Evolutionary conservation across 202 grass and related monocot genomes (phyloP), one percentile per base, ranked within the genome.

Genomic region (Panicum virgatum): DNA sequence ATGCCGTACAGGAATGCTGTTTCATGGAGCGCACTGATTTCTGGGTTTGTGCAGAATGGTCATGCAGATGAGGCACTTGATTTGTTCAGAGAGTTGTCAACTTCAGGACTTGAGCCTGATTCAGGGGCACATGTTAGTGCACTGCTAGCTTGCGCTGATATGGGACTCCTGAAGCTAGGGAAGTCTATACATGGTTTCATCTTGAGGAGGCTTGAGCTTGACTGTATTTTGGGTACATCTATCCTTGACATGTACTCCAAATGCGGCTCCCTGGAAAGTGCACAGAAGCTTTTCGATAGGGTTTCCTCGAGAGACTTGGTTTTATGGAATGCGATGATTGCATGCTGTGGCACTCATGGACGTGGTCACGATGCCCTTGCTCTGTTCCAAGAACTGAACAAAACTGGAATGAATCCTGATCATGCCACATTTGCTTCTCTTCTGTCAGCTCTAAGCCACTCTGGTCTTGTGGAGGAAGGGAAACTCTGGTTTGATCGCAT

Each of bases 161-260:
- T 90, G 52, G 88, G 88, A 39, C 47, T 83, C 54, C 27, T 90
- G 69, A 93, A 88, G 80, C 66, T 90, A 50, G 88, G 91, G 37
- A 93, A 80, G 56, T 83, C 88, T 12, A 73, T 93, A 47, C 91
- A 93, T 83, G 57, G 79, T 61, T 93, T 90, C 65, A 83, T 88
- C 42, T 47, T 82, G 46, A 85, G 70, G 82, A 86, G 75, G 56
- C 65, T 90, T 66, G 75, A 86, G 14, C 66, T 88, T n/a, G 70
- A 80, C 38, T 67, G 75, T 57, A 64, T 88, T 69, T 34, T 63
- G 48, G 57, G 44, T 13, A 93, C 91, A 37, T 74, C 88, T 50
- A 69, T 83, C 47, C 76, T 93, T 73, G 59, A 90, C 27, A 93
- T 93, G 91, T 93, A 93, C 61, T 93, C 91, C 12, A 93, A 93